Evolutionary conservation across 495 filamentous ascomycete species (phyloP).

Genomic region (Neohortaea acidophila): DNA sequence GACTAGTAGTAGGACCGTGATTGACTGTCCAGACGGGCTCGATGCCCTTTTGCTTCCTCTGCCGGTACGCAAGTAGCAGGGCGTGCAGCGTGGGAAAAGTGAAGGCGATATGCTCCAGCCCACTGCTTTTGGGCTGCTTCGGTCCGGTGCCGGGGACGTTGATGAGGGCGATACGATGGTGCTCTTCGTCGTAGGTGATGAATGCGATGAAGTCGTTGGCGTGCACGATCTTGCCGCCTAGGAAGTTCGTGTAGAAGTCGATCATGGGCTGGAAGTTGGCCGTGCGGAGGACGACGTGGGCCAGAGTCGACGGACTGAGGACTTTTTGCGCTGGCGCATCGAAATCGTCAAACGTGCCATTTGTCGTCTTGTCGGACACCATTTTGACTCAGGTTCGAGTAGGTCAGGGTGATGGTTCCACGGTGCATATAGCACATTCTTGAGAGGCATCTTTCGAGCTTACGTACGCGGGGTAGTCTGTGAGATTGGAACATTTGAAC

Average conservation of each 20-base stretch:
- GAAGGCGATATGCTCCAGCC: conserved; percentile 15
- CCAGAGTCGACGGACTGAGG: conserved; percentile 4
- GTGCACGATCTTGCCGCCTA: conserved; percentile 19
- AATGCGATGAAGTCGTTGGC: conserved; percentile 7
- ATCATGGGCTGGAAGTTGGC: conserved; percentile 17
- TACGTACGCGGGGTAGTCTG: too few relatives aligned
- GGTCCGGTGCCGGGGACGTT: not conserved
- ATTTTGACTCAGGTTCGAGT: too few relatives aligned
- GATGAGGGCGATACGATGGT: conserved; percentile 21
- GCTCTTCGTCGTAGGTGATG: conserved; percentile 17
- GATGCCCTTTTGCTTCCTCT: conserved; percentile 25
- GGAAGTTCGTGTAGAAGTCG: conserved; percentile 27
- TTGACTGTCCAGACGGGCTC: conserved; percentile 32
- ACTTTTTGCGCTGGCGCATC: conserved; percentile 3
- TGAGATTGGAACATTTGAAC: too few relatives aligned
- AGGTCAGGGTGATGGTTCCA: too few relatives aligned
- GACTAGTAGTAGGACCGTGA: conserved; percentile 31
- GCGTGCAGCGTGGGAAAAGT: conserved; percentile 8
- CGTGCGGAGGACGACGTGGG: conserved; percentile 13
- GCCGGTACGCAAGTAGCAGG: conserved; percentile 21
- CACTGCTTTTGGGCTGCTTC: conserved; percentile 19
- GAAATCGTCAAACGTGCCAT: too few relatives aligned
- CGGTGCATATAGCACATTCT: too few relatives aligned
- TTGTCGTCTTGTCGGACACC: too few relatives aligned
- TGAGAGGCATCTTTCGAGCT: too few relatives aligned